phyloP scores from a whole-genome alignment of 2,329 filamentous ascomycete species.

The Verticillium klebahnii region DNA sequence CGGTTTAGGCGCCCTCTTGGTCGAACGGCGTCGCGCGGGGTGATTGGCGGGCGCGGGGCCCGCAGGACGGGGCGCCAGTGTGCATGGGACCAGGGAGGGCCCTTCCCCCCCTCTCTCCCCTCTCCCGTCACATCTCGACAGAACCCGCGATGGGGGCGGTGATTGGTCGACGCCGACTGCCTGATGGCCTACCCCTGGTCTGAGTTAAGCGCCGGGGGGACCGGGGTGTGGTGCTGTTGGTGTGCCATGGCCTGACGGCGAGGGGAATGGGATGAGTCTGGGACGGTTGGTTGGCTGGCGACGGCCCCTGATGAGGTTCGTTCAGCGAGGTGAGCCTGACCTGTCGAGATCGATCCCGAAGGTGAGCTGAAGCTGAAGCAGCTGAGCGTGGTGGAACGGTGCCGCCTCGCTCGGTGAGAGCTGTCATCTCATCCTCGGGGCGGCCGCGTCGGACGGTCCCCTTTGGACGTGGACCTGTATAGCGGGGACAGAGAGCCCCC shows the following conservation, averaged over 20 bases:
- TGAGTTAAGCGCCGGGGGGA: not conserved
- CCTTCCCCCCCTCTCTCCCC: no score
- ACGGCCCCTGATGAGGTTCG: not conserved
- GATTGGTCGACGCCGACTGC: slow-evolving; percentile 6
- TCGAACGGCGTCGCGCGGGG: not conserved
- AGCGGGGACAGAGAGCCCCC: not conserved
- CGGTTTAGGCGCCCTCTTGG: not conserved
- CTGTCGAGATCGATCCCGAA: not conserved
- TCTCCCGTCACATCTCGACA: not conserved
- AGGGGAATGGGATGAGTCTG: no score
- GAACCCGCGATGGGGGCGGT: not conserved
- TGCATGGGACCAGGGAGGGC: no score
- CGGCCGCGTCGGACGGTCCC: no score
- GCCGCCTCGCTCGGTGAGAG: not conserved
- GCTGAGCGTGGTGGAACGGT: not conserved
- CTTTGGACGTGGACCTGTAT: no score
- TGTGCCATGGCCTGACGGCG: not conserved
- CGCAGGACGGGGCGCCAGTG: not conserved
- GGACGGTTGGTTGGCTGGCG: not conserved
- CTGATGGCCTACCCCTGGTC: not conserved
- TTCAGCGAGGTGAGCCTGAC: not conserved
- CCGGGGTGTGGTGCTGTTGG: not conserved
- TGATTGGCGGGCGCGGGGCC: not conserved
- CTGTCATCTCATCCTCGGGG: not conserved
- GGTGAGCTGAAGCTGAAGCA: not conserved